These are phyloP conservation scores for Fusarium phyllophilum DNA, from an alignment of 2,329 filamentous ascomycete genomes.

Conservation along the genomic window DNA sequence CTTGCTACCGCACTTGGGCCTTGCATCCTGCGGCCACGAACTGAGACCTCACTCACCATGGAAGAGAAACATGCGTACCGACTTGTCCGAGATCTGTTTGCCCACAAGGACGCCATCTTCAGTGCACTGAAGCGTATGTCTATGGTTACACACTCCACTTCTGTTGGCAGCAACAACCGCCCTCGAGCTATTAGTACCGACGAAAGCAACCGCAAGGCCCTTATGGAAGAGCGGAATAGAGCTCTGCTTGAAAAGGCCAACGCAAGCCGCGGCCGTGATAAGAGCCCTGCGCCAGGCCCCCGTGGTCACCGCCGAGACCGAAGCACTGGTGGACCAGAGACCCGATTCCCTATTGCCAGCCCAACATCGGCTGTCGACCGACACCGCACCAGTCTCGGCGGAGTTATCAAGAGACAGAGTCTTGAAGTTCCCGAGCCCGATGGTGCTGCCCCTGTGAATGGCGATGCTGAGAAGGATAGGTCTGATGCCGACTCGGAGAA, in stretches of 20 bases:
- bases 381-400: constrained; percentile 61
- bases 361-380: constrained; percentile 65
- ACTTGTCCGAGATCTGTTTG: constrained; percentile 89
- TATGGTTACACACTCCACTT: constrained; percentile 72
- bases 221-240: constrained; percentile 92
- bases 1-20: constrained; percentile 82
- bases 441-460: constrained; percentile 57
- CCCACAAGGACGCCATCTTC: constrained; percentile 95
- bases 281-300: constrained; percentile 74
- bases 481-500: constrained; percentile 58
- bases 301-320: constrained; percentile 80
- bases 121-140: constrained; percentile 93
- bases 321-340: constrained; percentile 77
- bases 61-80: constrained; percentile 94
- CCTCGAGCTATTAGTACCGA: constrained; percentile 92
- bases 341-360: constrained; percentile 84
- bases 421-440: constrained; percentile 81
- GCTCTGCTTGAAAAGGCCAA: constrained; percentile 77
- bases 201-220: constrained; percentile 91
- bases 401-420: constrained; percentile 69
- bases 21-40: constrained; percentile 87
- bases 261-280: constrained; percentile 75
- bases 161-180: constrained; percentile 63
- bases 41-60: constrained; percentile 90
- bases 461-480: constrained; percentile 45